These are phyloP conservation scores for Penicillium sp. DNA, from an alignment of 2,329 filamentous ascomycete species.

Conservation along the genomic window DNA sequence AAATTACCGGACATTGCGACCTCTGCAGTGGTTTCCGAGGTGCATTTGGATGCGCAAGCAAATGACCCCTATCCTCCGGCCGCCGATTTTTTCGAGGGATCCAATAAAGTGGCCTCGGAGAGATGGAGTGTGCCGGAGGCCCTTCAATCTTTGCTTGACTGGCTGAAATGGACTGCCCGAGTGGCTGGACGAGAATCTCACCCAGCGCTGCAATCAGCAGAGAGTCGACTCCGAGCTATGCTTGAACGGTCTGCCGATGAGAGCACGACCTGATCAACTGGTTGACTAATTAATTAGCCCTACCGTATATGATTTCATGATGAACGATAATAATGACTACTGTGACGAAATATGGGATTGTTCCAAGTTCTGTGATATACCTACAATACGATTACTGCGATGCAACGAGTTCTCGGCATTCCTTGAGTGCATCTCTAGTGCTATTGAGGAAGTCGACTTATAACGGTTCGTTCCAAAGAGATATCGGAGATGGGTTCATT, in stretches of 20 bases:
- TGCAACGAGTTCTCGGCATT: too few species aligned
- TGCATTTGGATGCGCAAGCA: constrained; percentile 38
- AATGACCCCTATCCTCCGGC: constrained; percentile 10
- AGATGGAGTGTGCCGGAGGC: constrained; percentile 25
- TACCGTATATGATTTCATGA: constrained; percentile 7
- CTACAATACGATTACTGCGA: too few species aligned
- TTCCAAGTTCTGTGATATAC: too few species aligned
- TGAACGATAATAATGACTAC: constrained; percentile 13
- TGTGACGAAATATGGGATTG: constrained; percentile 9
- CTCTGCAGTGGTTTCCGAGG: constrained; percentile 40
- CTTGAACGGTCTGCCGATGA: constrained; percentile 25
- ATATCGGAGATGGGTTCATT: too few species aligned
- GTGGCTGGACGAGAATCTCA: constrained; percentile 16
- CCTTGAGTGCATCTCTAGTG: too few species aligned
- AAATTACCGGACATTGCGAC: constrained; percentile 30
- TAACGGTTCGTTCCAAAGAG: too few species aligned
- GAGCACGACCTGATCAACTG: not conserved
- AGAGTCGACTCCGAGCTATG: constrained; percentile 37
- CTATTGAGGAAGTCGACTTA: too few species aligned
- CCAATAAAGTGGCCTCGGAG: constrained; percentile 7
- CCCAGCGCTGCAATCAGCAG: constrained; percentile 33
- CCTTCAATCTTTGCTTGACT: constrained; percentile 36
- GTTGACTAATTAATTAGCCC: not conserved
- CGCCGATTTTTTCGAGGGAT: not conserved
- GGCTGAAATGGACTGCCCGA: constrained; percentile 31